Conservation (phyloP, 768 basidiomycete species). For the Naganishia friedmannii region DNA sequence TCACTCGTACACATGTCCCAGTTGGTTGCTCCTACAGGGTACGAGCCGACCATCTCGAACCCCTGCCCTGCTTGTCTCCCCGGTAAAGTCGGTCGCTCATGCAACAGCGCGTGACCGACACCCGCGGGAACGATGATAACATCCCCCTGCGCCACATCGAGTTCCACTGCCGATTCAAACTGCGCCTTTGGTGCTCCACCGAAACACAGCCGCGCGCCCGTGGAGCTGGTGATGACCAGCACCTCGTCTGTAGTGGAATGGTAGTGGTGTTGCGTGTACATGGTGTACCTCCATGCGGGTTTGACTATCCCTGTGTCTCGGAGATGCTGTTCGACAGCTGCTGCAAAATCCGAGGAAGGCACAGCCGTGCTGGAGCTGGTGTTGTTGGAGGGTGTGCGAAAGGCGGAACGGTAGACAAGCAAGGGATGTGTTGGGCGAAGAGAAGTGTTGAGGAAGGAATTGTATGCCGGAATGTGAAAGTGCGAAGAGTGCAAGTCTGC, state of each 20-base stretch:
- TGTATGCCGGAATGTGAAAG: constrained; percentile 49
- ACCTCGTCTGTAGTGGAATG: constrained; percentile 57
- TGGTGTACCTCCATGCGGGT: constrained; percentile 56
- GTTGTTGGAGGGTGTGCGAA: constrained; percentile 38
- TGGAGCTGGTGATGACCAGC: constrained; percentile 48
- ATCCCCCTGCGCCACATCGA: constrained; percentile 53
- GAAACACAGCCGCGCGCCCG: constrained; percentile 54
- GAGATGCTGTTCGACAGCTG: constrained; percentile 52
- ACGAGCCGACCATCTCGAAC: constrained; percentile 56
- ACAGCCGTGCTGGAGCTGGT: background rate
- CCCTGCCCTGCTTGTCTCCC: background rate
- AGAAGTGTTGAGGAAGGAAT: constrained; percentile 53
- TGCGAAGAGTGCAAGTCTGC: constrained; percentile 30
- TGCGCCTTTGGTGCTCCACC: constrained; percentile 48
- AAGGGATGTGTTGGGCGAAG: constrained; percentile 50
- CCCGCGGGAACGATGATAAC: constrained; percentile 56
- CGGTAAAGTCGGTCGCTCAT: constrained; percentile 1
- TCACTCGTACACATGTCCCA: constrained; percentile 56
- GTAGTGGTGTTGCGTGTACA: constrained; percentile 55
- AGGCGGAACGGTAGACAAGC: constrained; percentile 53
- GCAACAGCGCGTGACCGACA: constrained; percentile 52
- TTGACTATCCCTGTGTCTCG: constrained; percentile 48
- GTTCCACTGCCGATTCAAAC: constrained; percentile 36
- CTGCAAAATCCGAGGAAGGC: background rate
- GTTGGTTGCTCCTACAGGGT: constrained; percentile 49